Base-by-base conservation (phyloP, 2,329 filamentous ascomycete genomes). In the Aureobasidium subglaciale region DNA sequence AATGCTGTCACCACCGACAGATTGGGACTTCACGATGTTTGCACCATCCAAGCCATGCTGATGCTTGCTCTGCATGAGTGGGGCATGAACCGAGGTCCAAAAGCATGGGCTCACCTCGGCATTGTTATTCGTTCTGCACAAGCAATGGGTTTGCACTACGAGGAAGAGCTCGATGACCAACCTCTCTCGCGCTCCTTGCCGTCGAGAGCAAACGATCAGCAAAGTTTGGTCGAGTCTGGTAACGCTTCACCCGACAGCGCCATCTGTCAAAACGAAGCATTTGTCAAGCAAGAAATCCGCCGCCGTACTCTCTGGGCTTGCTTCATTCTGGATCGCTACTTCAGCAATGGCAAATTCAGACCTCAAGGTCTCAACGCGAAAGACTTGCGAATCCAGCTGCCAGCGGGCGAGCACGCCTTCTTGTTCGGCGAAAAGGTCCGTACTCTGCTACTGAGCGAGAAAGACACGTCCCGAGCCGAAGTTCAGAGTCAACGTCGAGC, bases 261-360 rank as follows among this genome's bases (percentile, higher is more conserved):
- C 4, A 9, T 46, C 59, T 45, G 43, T 32, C 68, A 63, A 55
- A 60, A 67, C 3, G 68, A 77, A 55, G 68, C 73, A 15, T 77
- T 80, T 43, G 79, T 85, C 20, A 72, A 79, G 32, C 81, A 81
- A 56, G 86, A 90, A 66, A 78, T 85, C 11, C 75, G 78, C 58
- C 76, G 86, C 24, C 79, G 87, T 6, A 88, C 86, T 0, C 86
- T 88, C 73, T 89, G 86, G 73, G 87, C 85, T 62, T 88, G 85
- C 63, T 83, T 87, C 57, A 83, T 88, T 50, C 74, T 90, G 61
- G 86, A 90, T 65, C 80, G 85, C 3, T 81, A 88, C 67, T 71
- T 88, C 22, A 80, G 83, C 32, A 84, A 80, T 61, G 85, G 85
- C 18, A 81, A 80, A 59, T 78, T 82, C 52, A 75, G 84, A 20